A percentile compares a stretch with the other conserved stretches of the same genome.
phyloP scores from a whole-genome alignment of 805 yeast genomes.

The Yarrowia sp. region DNA sequence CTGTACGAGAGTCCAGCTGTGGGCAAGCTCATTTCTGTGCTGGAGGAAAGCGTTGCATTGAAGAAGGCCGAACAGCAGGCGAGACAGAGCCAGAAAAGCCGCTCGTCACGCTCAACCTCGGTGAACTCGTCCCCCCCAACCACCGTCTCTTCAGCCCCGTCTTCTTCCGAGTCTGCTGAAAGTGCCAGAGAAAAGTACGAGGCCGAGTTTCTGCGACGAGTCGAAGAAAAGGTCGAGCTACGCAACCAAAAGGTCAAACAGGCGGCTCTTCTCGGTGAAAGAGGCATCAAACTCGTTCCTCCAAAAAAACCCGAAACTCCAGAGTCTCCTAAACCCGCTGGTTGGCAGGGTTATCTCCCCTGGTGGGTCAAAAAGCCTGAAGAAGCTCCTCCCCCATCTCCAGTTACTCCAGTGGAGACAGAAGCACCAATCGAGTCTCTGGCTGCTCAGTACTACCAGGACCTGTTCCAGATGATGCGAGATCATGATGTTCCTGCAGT shows the following conservation, averaged over 20 bases:
- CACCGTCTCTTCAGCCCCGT: not conserved
- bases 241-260: slow-evolving; percentile 37
- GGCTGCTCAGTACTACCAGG: slow-evolving; percentile 31
- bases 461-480: slow-evolving; percentile 23
- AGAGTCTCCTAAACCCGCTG: not conserved
- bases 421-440: not conserved
- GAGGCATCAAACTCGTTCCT: slow-evolving; percentile 1
- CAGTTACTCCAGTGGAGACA: not conserved
- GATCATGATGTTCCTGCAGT: slow-evolving; percentile 14
- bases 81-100: not conserved
- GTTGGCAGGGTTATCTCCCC: not conserved
- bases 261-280: slow-evolving; percentile 8
- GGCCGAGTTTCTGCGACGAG: slow-evolving; percentile 12
- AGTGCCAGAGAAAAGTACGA: slow-evolving; percentile 7
- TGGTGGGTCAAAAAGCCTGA: slow-evolving; percentile 4
- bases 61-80: slow-evolving; percentile 11
- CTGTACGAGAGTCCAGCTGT: slow-evolving; percentile 20
- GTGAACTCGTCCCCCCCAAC: slow-evolving; percentile 6
- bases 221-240: not conserved
- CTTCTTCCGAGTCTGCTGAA: slow-evolving; percentile 4
- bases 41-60: slow-evolving; percentile 10
- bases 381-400: not conserved
- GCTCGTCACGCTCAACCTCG: not conserved
- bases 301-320: not conserved
- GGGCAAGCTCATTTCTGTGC: slow-evolving; percentile 18